Base-by-base conservation (phyloP, 23 red algal species). In the Gracilaria gracilis region DNA sequence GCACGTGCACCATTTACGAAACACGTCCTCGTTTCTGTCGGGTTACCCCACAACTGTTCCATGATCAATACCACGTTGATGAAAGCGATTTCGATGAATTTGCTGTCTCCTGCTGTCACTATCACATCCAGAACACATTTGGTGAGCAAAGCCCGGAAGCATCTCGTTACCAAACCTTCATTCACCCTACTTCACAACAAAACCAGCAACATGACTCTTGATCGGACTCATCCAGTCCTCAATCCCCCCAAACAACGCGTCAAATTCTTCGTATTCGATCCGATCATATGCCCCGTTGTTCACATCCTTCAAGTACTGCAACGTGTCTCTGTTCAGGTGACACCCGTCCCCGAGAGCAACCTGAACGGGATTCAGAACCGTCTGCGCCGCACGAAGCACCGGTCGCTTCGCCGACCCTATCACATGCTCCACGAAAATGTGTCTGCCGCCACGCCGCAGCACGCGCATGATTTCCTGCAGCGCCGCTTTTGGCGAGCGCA, bases 391-490 rank as follows among this genome's bases (percentile, higher is more conserved):
- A 20, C 91, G 80, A 17, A 94, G 55, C 33, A 75, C 14, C 9
- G 14, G 9, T 1, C 76, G 61, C 14, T 28, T 33, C 16, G 12
- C 9, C n/a, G 37, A 15, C 31, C 64, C 91, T 8, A 73, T 21
- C 42, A 96, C 94, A 67, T 96, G 94, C 58, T 98, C 95, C 19
- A 95, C 76, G 53, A 91, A 98, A 9, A 98, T 20, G 29, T 86
- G 80, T 27, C 36, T 75, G 25, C 95, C 95, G 12, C 95, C 95
- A 28, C 84, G 85, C 51, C 86, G 90, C 28, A 98, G 86, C 20
- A 91, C 67, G 34, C 90, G 81, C 20, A 80, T 35, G 13, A 88
- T 79, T 81, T 93, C 91, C 9, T 38, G 19, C n/a, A 98, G 37
- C 27, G 88, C 81, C 59, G 35, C 21, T 36, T 34, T 31, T 23